Evolutionary conservation across 2,329 filamentous ascomycete species (phyloP).

Genomic region (Trichoderma sp.): DNA sequence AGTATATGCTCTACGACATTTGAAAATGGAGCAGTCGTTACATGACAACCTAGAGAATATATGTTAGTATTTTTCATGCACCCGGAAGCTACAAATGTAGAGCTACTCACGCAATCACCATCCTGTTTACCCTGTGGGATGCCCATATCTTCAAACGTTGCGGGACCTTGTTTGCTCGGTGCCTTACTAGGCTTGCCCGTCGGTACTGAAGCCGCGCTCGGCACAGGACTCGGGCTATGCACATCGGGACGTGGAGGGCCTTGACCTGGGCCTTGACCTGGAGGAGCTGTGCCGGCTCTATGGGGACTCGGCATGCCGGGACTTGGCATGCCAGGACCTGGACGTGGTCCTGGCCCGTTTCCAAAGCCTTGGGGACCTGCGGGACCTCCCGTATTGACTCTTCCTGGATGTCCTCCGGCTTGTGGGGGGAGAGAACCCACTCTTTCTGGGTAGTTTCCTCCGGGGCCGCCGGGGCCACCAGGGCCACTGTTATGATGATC

Average conservation of each 20-base stretch:
- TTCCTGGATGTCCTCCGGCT: constrained; percentile 28
- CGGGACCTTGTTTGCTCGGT: constrained; percentile 68
- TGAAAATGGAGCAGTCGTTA: background rate
- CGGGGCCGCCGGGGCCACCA: background rate
- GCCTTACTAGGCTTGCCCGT: constrained; percentile 37
- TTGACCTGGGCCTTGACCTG: constrained; percentile 30
- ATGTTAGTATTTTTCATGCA: constrained; percentile 46
- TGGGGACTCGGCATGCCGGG: constrained; percentile 30
- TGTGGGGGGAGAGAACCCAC: constrained; percentile 38
- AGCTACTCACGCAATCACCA: constrained; percentile 78
- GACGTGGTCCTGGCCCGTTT: constrained; percentile 31
- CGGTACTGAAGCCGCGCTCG: constrained; percentile 36
- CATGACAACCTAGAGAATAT: background rate
- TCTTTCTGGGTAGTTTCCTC: constrained; percentile 37
- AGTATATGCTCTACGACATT: background rate
- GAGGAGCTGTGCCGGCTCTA: constrained; percentile 44
- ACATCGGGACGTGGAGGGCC: constrained; percentile 21
- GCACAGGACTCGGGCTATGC: constrained; percentile 33
- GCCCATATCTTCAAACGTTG: constrained; percentile 98
- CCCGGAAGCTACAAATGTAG: constrained; percentile 47
- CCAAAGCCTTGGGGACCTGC: constrained; percentile 13
- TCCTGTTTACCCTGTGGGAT: constrained; percentile 82
- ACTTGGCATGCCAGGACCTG: background rate
- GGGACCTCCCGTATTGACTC: constrained; percentile 27
- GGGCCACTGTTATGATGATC: constrained; percentile 32